Evolutionary conservation across 139 green algal species (phyloP).

Genomic region (Picochlorum sp.): DNA sequence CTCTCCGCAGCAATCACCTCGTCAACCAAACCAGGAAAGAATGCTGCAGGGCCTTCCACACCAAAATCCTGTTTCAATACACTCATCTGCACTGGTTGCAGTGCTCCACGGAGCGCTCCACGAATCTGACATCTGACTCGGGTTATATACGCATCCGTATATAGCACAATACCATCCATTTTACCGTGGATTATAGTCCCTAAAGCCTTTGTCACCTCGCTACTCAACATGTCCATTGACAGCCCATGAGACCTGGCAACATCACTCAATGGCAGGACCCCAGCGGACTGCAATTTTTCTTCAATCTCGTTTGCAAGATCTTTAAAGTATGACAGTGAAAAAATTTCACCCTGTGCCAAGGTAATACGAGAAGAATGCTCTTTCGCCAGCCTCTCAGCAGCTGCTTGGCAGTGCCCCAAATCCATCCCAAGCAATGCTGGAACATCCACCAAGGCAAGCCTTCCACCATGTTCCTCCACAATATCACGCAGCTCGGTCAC

Average conservation of each 20-base stretch:
- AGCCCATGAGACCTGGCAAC: conserved; percentile 72
- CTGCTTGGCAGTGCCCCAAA: conserved; percentile 58
- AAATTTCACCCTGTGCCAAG: conserved; percentile 73
- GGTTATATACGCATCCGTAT: conserved; percentile 69
- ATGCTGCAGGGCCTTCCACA: conserved; percentile 12
- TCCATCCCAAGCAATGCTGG: conserved; percentile 69
- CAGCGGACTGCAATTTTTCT: conserved; percentile 61
- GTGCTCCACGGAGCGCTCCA: conserved; percentile 62
- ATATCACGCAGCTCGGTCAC: conserved; percentile 40
- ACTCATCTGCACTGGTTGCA: conserved; percentile 34
- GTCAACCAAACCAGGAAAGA: conserved; percentile 31
- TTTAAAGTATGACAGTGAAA: conserved; percentile 77
- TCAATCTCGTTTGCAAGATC: conserved; percentile 69
- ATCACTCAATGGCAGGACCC: conserved; percentile 53
- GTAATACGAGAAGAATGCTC: conserved; percentile 30
- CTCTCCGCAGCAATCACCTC: conserved; percentile 40
- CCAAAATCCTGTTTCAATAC: conserved; percentile 31
- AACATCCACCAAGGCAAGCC: conserved; percentile 71
- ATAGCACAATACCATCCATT: conserved; percentile 70
- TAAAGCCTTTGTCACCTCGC: conserved; percentile 41
- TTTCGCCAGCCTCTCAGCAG: conserved; percentile 15
- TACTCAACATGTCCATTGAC: conserved; percentile 62
- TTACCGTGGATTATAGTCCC: conserved; percentile 53
- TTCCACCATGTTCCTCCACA: conserved; percentile 45
- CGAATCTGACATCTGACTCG: conserved; percentile 70